Evolutionary conservation across 352 stramenopile species (phyloP).

Genomic region (Phytopythium sindhum): DNA sequence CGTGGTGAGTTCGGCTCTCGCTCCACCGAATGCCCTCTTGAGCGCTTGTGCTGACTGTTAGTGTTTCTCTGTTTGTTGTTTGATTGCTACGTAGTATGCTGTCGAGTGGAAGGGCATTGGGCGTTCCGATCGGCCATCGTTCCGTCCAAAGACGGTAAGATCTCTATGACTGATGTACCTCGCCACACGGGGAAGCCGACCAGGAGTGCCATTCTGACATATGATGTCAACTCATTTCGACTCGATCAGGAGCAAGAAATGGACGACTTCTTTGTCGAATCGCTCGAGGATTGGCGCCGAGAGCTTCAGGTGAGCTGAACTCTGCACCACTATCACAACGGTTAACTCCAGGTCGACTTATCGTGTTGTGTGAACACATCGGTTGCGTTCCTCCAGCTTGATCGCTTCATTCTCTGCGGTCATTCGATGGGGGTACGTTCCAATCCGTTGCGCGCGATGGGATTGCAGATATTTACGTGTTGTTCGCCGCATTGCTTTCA

Average conservation of each 20-base stretch:
- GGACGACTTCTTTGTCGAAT: slow-evolving; percentile 81
- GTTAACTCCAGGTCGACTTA: not conserved
- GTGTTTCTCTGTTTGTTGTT: slow-evolving; percentile 4
- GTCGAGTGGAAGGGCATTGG: slow-evolving; percentile 83
- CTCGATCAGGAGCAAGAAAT: slow-evolving; percentile 48
- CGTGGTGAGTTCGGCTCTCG: slow-evolving; percentile 43
- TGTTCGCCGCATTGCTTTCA: not conserved
- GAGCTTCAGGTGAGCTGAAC: slow-evolving; percentile 29
- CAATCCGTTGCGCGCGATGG: too few species aligned
- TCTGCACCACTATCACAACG: too few species aligned
- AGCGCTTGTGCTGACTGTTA: not conserved
- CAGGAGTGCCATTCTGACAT: not conserved
- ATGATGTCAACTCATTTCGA: not conserved
- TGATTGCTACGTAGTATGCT: slow-evolving; percentile 43
- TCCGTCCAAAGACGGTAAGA: slow-evolving; percentile 48
- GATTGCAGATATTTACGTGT: slow-evolving; percentile 1
- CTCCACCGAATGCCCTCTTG: not conserved
- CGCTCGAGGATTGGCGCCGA: slow-evolving; percentile 68
- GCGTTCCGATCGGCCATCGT: slow-evolving; percentile 60
- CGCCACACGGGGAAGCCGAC: not conserved
- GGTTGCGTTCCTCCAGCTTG: slow-evolving; percentile 27
- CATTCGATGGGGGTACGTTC: slow-evolving; percentile 78
- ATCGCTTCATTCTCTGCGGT: slow-evolving; percentile 71
- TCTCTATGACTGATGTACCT: not conserved
- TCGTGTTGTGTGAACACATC: not conserved